phyloP scores from a whole-genome alignment of 768 basidiomycete genomes.

The Thelephora aurantiotincta region DNA sequence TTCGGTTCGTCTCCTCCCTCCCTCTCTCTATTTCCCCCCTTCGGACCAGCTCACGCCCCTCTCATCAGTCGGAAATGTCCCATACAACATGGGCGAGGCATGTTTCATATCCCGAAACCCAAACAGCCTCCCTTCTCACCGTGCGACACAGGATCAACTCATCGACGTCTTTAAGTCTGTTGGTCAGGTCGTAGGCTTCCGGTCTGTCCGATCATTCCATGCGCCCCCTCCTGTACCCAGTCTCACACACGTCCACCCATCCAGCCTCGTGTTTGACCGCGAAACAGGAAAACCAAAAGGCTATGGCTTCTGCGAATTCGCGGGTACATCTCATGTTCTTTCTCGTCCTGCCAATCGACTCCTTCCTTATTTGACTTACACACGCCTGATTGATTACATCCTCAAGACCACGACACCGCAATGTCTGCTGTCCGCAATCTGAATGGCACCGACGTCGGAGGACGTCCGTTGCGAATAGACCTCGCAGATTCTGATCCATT shows the following conservation, averaged over 20 bases:
- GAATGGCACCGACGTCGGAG: constrained; percentile 84
- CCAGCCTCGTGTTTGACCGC: constrained; percentile 75
- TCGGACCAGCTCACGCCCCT: constrained; percentile 1
- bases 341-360: constrained; percentile 5
- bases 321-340: constrained; percentile 44
- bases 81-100: constrained; percentile 78
- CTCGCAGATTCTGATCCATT: constrained; percentile 88
- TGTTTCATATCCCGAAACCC: constrained; percentile 9
- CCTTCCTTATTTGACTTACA: neutral
- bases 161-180: constrained; percentile 84
- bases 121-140: neutral
- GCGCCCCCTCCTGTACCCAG: neutral
- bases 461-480: constrained; percentile 87
- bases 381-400: neutral
- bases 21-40: neutral
- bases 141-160: constrained; percentile 46
- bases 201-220: constrained; percentile 25
- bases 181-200: constrained; percentile 80
- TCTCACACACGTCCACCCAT: constrained; percentile 3
- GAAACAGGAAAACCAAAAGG: constrained; percentile 93
- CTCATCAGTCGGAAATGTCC: constrained; percentile 67
- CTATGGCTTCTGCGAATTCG: constrained; percentile 89
- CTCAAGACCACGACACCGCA: constrained; percentile 86
- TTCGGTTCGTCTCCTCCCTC: constrained; percentile 34
- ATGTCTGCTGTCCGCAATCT: constrained; percentile 91